phyloP scores from a whole-genome alignment of 108 stramenopile species.

The Skeletonema tropicum region DNA sequence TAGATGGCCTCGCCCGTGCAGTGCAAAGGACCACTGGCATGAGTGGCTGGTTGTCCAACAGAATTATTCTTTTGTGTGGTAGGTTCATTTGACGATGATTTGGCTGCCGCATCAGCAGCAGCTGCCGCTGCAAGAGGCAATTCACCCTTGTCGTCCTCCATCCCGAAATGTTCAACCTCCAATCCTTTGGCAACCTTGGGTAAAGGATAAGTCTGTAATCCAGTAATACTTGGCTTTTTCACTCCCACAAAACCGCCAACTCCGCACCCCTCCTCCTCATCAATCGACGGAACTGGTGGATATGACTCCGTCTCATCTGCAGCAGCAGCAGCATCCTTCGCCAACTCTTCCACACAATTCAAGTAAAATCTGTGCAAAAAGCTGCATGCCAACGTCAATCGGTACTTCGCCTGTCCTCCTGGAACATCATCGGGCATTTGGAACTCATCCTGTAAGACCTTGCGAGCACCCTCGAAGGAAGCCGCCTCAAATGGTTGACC shows the following conservation, averaged over 20 bases:
- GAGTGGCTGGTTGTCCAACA: slow-evolving; percentile 79
- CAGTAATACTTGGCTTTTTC: slow-evolving; percentile 77
- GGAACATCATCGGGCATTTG: slow-evolving; percentile 81
- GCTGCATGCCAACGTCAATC: slow-evolving; percentile 79
- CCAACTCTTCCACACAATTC: slow-evolving; percentile 58
- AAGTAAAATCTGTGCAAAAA: slow-evolving; percentile 91
- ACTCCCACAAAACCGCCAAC: slow-evolving; percentile 71
- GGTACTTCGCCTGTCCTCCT: slow-evolving; percentile 93
- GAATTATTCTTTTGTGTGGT: slow-evolving; percentile 11
- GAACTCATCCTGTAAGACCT: slow-evolving; percentile 76
- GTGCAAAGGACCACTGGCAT: slow-evolving; percentile 87
- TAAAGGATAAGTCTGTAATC: slow-evolving; percentile 80
- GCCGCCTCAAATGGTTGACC: slow-evolving; percentile 61
- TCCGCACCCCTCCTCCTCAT: slow-evolving; percentile 58
- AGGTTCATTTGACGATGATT: not conserved
- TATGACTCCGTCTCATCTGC: slow-evolving; percentile 20
- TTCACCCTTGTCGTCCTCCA: slow-evolving; percentile 1
- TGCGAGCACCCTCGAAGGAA: slow-evolving; percentile 66
- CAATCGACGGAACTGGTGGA: slow-evolving; percentile 51
- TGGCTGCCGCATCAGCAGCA: slow-evolving; percentile 10
- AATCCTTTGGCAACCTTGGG: slow-evolving; percentile 74
- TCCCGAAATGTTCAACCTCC: slow-evolving; percentile 58
- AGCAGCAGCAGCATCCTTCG: slow-evolving; percentile 49
- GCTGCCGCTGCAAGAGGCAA: slow-evolving; percentile 27
- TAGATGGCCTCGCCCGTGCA: slow-evolving; percentile 94